phyloP scores from a whole-genome alignment of 1,284 basidiomycete genomes.

The Athelia psychrophila region DNA sequence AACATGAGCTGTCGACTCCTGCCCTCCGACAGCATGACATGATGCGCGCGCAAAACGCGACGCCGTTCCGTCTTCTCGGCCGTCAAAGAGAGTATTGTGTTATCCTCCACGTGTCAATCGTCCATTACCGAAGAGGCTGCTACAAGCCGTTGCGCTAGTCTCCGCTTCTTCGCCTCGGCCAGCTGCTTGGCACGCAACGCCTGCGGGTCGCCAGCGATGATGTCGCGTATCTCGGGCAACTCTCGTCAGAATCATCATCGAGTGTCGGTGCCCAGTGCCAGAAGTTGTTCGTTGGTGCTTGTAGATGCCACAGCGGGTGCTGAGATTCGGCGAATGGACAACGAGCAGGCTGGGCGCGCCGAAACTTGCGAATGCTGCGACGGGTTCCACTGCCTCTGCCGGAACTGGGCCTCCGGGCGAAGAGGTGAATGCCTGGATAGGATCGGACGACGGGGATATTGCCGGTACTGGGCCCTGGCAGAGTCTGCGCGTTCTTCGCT shows the following conservation, averaged over 20 bases:
- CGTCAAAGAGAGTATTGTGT: slow-evolving; percentile 41
- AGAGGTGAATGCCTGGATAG: too few relatives aligned
- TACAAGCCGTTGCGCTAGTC: slow-evolving; percentile 30
- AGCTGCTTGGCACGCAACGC: slow-evolving; percentile 14
- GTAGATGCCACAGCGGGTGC: too few relatives aligned
- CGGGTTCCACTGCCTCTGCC: too few relatives aligned
- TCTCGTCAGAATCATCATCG: slow-evolving; percentile 28
- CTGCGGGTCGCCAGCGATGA: slow-evolving; percentile 24
- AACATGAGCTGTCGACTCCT: slow-evolving; percentile 37
- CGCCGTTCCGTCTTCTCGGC: slow-evolving; percentile 47
- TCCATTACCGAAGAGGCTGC: slow-evolving; percentile 28
- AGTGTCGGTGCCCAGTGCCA: too few relatives aligned
- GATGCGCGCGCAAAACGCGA: slow-evolving; percentile 25
- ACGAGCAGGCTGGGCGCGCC: too few relatives aligned
- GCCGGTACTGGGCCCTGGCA: too few relatives aligned
- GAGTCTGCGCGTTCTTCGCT: too few relatives aligned
- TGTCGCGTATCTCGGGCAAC: slow-evolving; percentile 30
- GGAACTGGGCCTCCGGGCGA: too few relatives aligned
- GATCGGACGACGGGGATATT: too few relatives aligned
- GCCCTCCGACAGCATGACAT: slow-evolving; percentile 31
- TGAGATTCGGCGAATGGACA: too few relatives aligned
- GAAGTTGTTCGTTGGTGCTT: neutral
- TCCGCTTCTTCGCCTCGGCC: slow-evolving; percentile 21
- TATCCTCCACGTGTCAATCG: slow-evolving; percentile 49
- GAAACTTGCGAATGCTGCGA: too few relatives aligned